phyloP scores from a whole-genome alignment of 75 land plant species.

The Pinus albicaulis region DNA sequence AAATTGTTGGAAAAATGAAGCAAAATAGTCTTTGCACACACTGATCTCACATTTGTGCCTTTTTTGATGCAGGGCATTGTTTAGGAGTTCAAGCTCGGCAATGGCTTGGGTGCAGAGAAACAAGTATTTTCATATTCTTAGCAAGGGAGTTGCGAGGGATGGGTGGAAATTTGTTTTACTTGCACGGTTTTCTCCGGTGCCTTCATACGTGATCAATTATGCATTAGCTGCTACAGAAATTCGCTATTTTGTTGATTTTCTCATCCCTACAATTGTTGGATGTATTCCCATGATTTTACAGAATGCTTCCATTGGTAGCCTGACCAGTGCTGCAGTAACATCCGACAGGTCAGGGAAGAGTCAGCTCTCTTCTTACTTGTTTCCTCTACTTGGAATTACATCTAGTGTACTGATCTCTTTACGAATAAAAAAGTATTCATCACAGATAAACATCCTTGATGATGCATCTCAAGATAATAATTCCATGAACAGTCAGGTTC shows the following conservation, averaged over 20 bases:
- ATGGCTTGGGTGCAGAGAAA: constrained; percentile 58
- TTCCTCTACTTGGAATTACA: constrained; percentile 71
- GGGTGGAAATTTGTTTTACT: constrained; percentile 96
- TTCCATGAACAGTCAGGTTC: not conserved
- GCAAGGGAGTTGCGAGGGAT: constrained; percentile 82
- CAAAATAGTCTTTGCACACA: not conserved
- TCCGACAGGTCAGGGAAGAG: constrained; percentile 37
- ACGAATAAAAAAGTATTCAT: constrained; percentile 77
- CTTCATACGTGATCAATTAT: constrained; percentile 92
- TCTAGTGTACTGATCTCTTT: constrained; percentile 82
- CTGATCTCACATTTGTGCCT: not conserved
- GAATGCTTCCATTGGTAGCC: constrained; percentile 90
- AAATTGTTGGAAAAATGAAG: not conserved
- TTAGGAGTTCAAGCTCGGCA: constrained; percentile 73
- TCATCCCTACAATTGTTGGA: constrained; percentile 79
- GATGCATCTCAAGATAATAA: not conserved
- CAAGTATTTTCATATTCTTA: constrained; percentile 72
- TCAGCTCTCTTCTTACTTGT: constrained; percentile 52
- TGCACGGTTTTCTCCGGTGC: constrained; percentile 93
- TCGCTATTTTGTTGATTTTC: constrained; percentile 69
- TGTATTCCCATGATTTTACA: constrained; percentile 96
- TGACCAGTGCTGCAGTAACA: constrained; percentile 84
- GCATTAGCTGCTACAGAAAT: constrained; percentile 90
- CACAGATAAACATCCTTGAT: constrained; percentile 16
- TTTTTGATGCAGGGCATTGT: constrained; percentile 57